Base-by-base conservation (phyloP, 1,284 basidiomycete species). In the Leccinum subrobustum region DNA sequence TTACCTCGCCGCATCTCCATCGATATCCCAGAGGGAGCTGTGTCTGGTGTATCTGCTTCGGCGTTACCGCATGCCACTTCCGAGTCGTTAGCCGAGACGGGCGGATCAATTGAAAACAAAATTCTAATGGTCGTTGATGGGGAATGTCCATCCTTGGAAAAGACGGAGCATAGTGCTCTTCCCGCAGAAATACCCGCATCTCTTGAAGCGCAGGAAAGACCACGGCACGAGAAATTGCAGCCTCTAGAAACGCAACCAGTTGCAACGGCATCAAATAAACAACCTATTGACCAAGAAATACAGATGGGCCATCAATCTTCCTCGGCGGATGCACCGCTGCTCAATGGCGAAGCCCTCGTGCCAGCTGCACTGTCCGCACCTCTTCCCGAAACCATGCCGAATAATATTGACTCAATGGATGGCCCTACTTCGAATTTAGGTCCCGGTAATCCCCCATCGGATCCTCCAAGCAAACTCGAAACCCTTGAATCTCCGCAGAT, bases 1-100 rank as follows among this genome's bases (percentile, higher is more conserved):
- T 50, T 67, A 25, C 69, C 68, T 29, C 71, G 66, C 9, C 62
- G 68, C 11, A 44, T 67, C 31, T 3, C 66, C n/a, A 11, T 50
- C 11, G 52, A 56, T 42, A 39, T 3, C 29, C 4, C 54, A 16
- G 59, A 51, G 51, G 56, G 16, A 27, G 47, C 2, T n/a, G 65
- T 39, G 16, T 51, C 57, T 29, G 9, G 11, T 12, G 14, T 23
- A 8, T 58, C 54, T 44, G 9, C 27, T 16, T 54, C 37, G n/a
- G 8, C 6, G n/a, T 27, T 44, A 7, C 42, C 52, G 7, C 42
- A 29, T 52, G 6, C 16, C 35, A 37, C 35, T 35, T 27, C 52
- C 0, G 57, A 60, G 37, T 6, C n/a, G 14, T n/a, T 42, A 0
- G 51, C 6, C 0, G 54, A 29, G 29, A 54, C 33, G 18, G 5